Percentiles rank a stretch among this genome's conserved stretches.
phyloP scores from a whole-genome alignment of 2,329 filamentous ascomycete genomes.

The Aspergillus sp. region DNA sequence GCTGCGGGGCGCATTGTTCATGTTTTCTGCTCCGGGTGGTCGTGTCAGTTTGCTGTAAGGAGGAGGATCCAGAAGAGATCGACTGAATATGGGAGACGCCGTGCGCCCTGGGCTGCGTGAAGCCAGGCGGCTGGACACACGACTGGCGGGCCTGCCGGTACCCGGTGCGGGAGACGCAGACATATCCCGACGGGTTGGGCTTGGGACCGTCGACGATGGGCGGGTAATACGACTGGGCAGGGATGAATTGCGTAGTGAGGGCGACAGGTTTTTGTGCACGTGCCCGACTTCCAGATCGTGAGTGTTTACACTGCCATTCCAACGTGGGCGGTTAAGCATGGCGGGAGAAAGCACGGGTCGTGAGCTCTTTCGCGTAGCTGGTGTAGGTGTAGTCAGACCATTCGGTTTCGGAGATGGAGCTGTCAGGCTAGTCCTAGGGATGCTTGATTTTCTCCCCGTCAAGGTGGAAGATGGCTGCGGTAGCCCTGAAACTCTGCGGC shows the following conservation, averaged over 20 bases:
- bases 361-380: slow-evolving; percentile 45
- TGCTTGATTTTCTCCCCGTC: slow-evolving; percentile 42
- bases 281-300: slow-evolving; percentile 71
- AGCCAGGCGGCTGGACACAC: slow-evolving; percentile 37
- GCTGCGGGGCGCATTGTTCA: slow-evolving; percentile 40
- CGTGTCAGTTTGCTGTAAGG: slow-evolving; percentile 47
- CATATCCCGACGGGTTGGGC: slow-evolving; percentile 45
- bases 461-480: slow-evolving; percentile 42
- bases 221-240: slow-evolving; percentile 36
- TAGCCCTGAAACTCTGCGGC: slow-evolving; percentile 53
- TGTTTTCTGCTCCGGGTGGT: slow-evolving; percentile 23
- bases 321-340: slow-evolving; percentile 66
- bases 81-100: slow-evolving; percentile 33
- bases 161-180: slow-evolving; percentile 46
- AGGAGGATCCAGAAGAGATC: slow-evolving; percentile 44
- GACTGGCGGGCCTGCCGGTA: slow-evolving; percentile 38
- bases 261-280: slow-evolving; percentile 66
- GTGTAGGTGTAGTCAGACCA: slow-evolving; percentile 58
- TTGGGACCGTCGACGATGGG: slow-evolving; percentile 46
- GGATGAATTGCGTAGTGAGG: slow-evolving; percentile 55
- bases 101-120: slow-evolving; percentile 38
- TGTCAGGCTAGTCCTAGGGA: slow-evolving; percentile 37
- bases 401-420: slow-evolving; percentile 45
- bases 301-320: slow-evolving; percentile 72
- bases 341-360: slow-evolving; percentile 47